phyloP scores from a whole-genome alignment of 306 rosid genomes.

The Cajanus cajan region DNA sequence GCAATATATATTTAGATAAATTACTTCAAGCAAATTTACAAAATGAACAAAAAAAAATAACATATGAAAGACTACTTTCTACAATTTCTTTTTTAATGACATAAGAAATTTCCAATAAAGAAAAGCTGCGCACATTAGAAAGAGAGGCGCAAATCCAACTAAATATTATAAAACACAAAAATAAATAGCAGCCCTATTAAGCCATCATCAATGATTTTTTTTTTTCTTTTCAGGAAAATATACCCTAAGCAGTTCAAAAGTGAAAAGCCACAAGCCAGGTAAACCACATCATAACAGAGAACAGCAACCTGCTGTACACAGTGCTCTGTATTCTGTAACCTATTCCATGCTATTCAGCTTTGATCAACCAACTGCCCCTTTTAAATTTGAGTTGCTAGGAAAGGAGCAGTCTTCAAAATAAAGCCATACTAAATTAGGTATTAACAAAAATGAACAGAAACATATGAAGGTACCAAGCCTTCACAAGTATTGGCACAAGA shows the following conservation, averaged over 20 bases:
- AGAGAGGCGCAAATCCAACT: neutral
- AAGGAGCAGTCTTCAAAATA: neutral
- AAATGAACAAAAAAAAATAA: neutral
- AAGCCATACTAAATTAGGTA: neutral
- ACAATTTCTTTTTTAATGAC: neutral
- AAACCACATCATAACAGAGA: neutral
- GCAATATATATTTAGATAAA: conserved; percentile 37
- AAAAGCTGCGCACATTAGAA: neutral
- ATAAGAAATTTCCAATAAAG: neutral
- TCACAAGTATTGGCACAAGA: neutral
- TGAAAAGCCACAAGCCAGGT: neutral
- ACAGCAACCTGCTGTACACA: neutral
- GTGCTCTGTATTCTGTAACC: neutral
- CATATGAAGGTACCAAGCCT: neutral
- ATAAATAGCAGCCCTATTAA: neutral
- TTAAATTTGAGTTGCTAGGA: neutral
- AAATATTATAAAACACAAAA: neutral
- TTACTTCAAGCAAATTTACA: neutral
- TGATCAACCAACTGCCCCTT: neutral
- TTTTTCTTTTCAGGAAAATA: neutral
- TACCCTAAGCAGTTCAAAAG: neutral
- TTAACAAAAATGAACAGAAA: neutral
- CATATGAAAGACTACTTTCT: neutral
- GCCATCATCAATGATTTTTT: neutral
- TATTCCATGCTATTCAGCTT: neutral